These are phyloP conservation scores for Boletellus sp. DNA, from an alignment of 768 basidiomycete species.

Conservation along the genomic window DNA sequence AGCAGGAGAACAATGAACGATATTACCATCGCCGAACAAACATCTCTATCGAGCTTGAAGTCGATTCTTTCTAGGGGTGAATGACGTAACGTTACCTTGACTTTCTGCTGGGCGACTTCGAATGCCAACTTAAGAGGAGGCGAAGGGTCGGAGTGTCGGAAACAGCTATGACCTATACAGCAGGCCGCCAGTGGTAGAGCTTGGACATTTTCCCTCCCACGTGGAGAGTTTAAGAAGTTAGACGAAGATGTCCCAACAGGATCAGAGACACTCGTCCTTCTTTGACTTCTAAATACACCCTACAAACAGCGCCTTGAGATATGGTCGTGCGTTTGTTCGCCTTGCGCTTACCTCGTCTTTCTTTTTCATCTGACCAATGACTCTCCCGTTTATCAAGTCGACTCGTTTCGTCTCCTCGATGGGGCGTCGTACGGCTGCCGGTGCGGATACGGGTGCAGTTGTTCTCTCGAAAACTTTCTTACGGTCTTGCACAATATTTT, in stretches of 20 bases:
- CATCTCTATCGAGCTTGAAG: slow-evolving; percentile 19
- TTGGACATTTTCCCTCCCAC: slow-evolving; percentile 1
- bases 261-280: slow-evolving; percentile 8
- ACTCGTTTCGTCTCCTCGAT: background rate
- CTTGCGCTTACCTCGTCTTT: slow-evolving; percentile 21
- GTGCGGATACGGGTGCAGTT: background rate
- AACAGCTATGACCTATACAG: slow-evolving; percentile 24
- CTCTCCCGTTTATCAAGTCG: slow-evolving; percentile 1
- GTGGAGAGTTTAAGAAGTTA: slow-evolving; percentile 17
- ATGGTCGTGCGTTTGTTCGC: background rate
- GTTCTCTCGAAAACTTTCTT: slow-evolving; percentile 9
- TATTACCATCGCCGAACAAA: slow-evolving; percentile 14
- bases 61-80: slow-evolving; percentile 9
- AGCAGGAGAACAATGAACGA: background rate
- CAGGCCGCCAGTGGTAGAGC: slow-evolving; percentile 26
- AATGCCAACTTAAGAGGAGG: slow-evolving; percentile 18
- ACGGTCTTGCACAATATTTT: slow-evolving; percentile 10
- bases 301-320: slow-evolving; percentile 9
- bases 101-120: background rate
- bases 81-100: slow-evolving; percentile 10
- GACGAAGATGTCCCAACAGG: slow-evolving; percentile 28
- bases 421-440: slow-evolving; percentile 6
- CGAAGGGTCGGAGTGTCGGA: slow-evolving; percentile 10
- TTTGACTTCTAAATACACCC: background rate
- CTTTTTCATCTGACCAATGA: slow-evolving; percentile 22